phyloP scores from a whole-genome alignment of 805 yeast species.

The Candida railenensis region DNA sequence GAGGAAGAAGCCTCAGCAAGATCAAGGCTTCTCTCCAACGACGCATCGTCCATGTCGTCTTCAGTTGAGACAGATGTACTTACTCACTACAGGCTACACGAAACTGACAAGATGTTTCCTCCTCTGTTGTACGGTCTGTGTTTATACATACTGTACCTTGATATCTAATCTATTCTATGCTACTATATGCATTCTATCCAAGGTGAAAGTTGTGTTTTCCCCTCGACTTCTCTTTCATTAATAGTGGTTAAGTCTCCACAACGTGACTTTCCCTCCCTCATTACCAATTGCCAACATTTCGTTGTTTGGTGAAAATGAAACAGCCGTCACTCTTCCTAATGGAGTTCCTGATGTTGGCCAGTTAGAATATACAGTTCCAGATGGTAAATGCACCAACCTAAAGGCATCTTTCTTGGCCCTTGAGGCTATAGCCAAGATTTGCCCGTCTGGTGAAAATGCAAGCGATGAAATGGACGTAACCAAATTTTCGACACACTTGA shows the following conservation, averaged over 20 bases:
- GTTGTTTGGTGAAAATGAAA: conserved; percentile 73
- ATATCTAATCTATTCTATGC: background rate
- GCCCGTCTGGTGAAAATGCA: conserved; percentile 84
- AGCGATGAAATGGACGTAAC: conserved; percentile 77
- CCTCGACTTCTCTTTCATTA: conserved; percentile 21
- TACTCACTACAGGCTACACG: no score
- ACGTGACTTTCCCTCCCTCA: conserved; percentile 83
- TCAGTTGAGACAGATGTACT: no score
- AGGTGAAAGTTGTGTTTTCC: no score
- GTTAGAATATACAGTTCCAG: conserved; percentile 81
- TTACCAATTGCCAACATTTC: conserved; percentile 89
- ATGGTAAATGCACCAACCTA: conserved; percentile 82
- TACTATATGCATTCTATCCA: no score
- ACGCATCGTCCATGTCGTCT: no score
- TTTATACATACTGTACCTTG: no score
- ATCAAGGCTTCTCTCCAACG: no score
- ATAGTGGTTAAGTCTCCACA: conserved; percentile 88
- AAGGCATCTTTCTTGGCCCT: conserved; percentile 84
- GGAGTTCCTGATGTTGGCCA: conserved; percentile 99
- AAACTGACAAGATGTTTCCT: no score
- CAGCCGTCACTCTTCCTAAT: conserved; percentile 85
- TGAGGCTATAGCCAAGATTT: conserved; percentile 80
- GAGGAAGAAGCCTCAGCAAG: no score
- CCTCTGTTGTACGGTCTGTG: no score
- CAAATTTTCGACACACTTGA: conserved; percentile 69